phyloP scores from a whole-genome alignment of 2,329 filamentous ascomycete genomes.

The Cercospora sp. region DNA sequence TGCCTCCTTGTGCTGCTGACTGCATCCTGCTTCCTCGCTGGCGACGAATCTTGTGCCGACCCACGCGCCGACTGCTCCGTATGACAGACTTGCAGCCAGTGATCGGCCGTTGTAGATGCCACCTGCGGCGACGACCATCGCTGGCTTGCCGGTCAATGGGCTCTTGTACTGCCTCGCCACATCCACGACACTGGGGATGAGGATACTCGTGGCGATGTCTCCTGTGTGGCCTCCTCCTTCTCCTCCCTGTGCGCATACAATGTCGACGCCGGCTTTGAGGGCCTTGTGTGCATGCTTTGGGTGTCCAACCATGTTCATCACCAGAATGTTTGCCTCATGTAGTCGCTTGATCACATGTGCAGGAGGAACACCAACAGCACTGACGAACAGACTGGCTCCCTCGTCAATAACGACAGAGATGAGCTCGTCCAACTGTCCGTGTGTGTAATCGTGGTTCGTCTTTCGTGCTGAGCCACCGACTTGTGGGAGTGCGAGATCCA shows the following conservation, averaged over 20 bases:
- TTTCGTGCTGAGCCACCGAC: slow-evolving; percentile 79
- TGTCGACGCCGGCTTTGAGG: slow-evolving; percentile 80
- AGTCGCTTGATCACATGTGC: slow-evolving; percentile 70
- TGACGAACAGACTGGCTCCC: slow-evolving; percentile 82
- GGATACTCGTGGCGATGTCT: slow-evolving; percentile 78
- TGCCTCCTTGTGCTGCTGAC: slow-evolving; percentile 77
- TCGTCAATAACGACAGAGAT: slow-evolving; percentile 83
- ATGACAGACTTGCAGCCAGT: slow-evolving; percentile 79
- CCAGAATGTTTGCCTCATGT: slow-evolving; percentile 74
- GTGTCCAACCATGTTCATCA: slow-evolving; percentile 98
- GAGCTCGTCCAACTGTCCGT: slow-evolving; percentile 82
- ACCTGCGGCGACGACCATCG: slow-evolving; percentile 84
- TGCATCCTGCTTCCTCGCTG: slow-evolving; percentile 75
- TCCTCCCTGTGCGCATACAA: slow-evolving; percentile 88
- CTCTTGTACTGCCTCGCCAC: slow-evolving; percentile 73
- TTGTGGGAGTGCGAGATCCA: slow-evolving; percentile 89
- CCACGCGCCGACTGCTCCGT: slow-evolving; percentile 87
- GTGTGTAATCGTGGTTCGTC: slow-evolving; percentile 95
- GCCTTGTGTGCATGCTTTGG: slow-evolving; percentile 90
- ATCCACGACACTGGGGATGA: slow-evolving; percentile 85
- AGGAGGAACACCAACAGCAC: slow-evolving; percentile 84
- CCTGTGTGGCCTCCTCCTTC: slow-evolving; percentile 94
- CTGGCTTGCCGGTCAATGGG: slow-evolving; percentile 66
- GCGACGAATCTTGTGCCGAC: slow-evolving; percentile 93
- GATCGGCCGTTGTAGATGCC: slow-evolving; percentile 82